A percentile compares a stretch with the other conserved stretches of the same genome.
Evolutionary conservation across 2,329 filamentous ascomycete species (phyloP).

Genomic region (Neonectria hederae): DNA sequence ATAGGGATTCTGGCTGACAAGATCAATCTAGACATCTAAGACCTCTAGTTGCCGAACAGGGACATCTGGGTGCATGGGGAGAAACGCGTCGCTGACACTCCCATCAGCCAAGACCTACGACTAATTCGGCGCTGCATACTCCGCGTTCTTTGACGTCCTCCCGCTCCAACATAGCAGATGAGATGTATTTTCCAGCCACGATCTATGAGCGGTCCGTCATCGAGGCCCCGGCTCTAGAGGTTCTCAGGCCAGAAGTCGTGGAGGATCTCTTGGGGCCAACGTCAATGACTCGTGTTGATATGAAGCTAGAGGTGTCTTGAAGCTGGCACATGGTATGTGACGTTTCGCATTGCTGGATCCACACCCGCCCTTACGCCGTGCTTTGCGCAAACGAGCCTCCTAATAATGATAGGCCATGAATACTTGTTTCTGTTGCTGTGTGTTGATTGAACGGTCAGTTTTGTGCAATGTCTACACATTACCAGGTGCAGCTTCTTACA

Average conservation of each 20-base stretch:
- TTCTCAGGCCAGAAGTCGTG: slow-evolving; percentile 7
- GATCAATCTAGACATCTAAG: not conserved
- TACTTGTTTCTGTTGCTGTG: not conserved
- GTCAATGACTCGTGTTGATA: not conserved
- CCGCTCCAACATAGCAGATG: slow-evolving; percentile 1
- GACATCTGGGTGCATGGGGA: not conserved
- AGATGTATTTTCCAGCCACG: slow-evolving; percentile 1
- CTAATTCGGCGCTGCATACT: not conserved
- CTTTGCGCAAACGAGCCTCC: not conserved
- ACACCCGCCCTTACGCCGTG: not conserved
- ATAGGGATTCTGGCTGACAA: not conserved
- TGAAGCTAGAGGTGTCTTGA: not conserved
- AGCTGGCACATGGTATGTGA: not conserved
- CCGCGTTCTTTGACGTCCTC: not conserved
- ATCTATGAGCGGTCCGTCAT: not conserved
- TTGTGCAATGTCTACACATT: not conserved
- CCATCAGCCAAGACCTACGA: not conserved
- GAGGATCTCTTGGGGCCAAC: not conserved
- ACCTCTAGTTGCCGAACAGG: not conserved
- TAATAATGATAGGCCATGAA: not conserved
- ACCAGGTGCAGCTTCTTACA: not conserved
- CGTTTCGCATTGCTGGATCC: not conserved
- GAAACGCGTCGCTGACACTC: not conserved
- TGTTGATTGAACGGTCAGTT: not conserved
- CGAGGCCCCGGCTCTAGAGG: not conserved